Percentiles rank a stretch among this genome's conserved stretches.
Evolutionary conservation across 2,329 filamentous ascomycete genomes (phyloP).

Genomic region (Colletotrichum chlorophyti): DNA sequence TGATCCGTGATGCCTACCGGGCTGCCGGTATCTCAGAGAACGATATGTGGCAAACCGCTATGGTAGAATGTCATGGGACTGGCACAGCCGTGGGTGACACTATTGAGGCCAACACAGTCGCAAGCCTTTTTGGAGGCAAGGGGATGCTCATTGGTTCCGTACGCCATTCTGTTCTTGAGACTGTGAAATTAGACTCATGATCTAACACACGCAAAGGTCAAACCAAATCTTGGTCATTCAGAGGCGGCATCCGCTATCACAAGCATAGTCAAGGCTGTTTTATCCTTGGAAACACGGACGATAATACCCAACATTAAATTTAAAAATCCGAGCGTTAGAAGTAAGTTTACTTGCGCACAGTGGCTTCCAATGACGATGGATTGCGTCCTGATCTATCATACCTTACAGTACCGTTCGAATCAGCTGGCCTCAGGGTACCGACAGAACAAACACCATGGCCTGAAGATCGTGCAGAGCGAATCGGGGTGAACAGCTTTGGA

Average conservation of each 20-base stretch:
- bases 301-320: conserved; percentile 24
- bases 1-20: conserved; percentile 37
- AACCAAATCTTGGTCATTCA: conserved; percentile 45
- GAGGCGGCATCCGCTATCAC: conserved; percentile 41
- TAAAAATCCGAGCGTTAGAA: conserved; percentile 12
- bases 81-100: conserved; percentile 48
- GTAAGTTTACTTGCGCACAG: background rate
- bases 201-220: conserved; percentile 31
- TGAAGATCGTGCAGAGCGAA: conserved; percentile 28
- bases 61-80: conserved; percentile 48
- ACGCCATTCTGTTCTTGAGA: background rate
- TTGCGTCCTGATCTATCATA: background rate
- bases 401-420: conserved; percentile 1
- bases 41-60: conserved; percentile 35
- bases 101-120: conserved; percentile 45
- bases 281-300: conserved; percentile 29
- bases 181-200: background rate
- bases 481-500: conserved; percentile 43
- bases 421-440: conserved; percentile 32
- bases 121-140: conserved; percentile 35
- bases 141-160: conserved; percentile 37
- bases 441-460: conserved; percentile 35
- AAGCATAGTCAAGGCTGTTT: conserved; percentile 39
- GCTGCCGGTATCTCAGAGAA: conserved; percentile 27
- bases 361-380: no score